Conservation (phyloP, 1,284 basidiomycete species). For the Anthracocystis walkeri region DNA sequence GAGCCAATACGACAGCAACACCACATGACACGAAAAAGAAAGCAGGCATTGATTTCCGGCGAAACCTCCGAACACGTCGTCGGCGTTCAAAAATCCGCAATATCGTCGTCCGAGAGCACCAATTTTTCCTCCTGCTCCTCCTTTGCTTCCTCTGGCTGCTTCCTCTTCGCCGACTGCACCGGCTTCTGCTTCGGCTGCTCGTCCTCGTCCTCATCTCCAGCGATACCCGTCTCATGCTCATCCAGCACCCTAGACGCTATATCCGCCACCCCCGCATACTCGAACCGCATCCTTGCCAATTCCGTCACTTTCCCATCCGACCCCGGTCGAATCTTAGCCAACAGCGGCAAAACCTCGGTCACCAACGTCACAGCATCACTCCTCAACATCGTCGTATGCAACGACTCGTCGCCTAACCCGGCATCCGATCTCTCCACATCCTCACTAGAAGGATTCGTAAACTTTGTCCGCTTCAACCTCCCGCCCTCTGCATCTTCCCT, state of each 20-base stretch:
- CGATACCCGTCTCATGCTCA: slow-evolving; percentile 32
- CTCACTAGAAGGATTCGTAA: slow-evolving; percentile 3
- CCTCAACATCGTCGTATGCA: slow-evolving; percentile 7
- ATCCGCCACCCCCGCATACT: slow-evolving; percentile 40
- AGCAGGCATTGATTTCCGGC: neutral
- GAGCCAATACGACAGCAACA: too few relatives aligned
- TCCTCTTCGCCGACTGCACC: neutral
- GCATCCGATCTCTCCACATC: slow-evolving; percentile 29
- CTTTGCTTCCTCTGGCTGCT: neutral
- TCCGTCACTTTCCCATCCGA: slow-evolving; percentile 12
- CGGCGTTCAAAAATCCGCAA: slow-evolving; percentile 35
- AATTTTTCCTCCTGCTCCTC: slow-evolving; percentile 20
- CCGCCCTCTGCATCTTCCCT: slow-evolving; percentile 1
- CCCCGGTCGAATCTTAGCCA: slow-evolving; percentile 38
- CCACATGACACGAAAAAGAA: too few relatives aligned
- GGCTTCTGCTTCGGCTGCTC: neutral
- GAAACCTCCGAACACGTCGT: neutral
- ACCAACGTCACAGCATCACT: slow-evolving; percentile 26
- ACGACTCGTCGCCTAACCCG: slow-evolving; percentile 17
- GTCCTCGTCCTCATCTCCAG: slow-evolving; percentile 11
- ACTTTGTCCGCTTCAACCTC: slow-evolving; percentile 23
- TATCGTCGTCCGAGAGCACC: slow-evolving; percentile 46
- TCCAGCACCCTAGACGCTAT: slow-evolving; percentile 26
- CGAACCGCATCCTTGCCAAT: slow-evolving; percentile 38
- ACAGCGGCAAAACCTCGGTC: slow-evolving; percentile 41